Evolutionary conservation across 2,329 filamentous ascomycete species (phyloP), one percentile per base, ranked within the genome.

Genomic region (Fusarium sacchari): DNA sequence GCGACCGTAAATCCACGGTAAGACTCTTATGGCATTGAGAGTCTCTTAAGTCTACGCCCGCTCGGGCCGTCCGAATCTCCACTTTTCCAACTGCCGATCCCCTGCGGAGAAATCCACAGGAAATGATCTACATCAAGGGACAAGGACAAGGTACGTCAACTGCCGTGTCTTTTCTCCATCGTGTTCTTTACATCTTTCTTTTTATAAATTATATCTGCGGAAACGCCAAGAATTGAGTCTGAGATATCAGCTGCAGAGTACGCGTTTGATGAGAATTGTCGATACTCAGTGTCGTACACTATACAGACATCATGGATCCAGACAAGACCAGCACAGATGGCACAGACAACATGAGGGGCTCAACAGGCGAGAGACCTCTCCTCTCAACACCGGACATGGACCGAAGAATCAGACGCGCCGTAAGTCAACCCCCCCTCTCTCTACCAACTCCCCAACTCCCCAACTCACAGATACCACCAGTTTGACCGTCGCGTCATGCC

Each of bases 401-500:
- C 6, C 37, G 52, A 24, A 32, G 49, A 7, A 66, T 66, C 7
- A 57, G 30, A 8, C 49, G 7, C 8, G 63, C 52, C 2, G 60
- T 60, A 22, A 47, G 34, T 53, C 11, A 3, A 1, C 1, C 5
- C 30, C 1, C 5, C 30, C 11, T 32, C 30, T 12, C 30, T 32
- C 30, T 12, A 4, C 5, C 30, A 32, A 28, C 6, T 28, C 28
- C 28, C 13, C 30, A 13, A 32, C 3, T 4, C 13, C 30, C 2
- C 2, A 8, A 7, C 52, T 47, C 20, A 46, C 18, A 47, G 6
- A 15, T 4, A 15, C 6, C 4, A 0, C 6, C 13, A 47, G 74
- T 72, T 76, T 6, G 74, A 76, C 32, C 65, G 60, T 3, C 68
- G 60, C 3, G 53, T 76, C 10, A 36, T 76, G 11, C 74, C 74